These are phyloP conservation scores for Peronospora farinosa DNA, from an alignment of 352 stramenopile genomes.

Conservation along the genomic window DNA sequence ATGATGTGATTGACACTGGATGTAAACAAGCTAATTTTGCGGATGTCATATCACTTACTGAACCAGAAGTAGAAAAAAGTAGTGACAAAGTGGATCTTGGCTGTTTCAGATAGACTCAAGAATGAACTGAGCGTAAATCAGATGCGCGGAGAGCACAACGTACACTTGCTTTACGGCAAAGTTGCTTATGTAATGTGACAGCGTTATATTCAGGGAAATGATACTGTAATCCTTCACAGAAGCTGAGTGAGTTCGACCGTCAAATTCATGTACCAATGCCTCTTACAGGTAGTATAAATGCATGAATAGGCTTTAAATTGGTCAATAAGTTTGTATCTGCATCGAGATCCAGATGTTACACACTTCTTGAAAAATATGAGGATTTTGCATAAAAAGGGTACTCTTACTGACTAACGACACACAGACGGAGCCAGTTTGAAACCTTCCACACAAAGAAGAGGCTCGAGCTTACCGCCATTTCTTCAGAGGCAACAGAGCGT, in stretches of 20 bases:
- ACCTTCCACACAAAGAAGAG: too few relatives aligned
- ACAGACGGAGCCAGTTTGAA: too few relatives aligned
- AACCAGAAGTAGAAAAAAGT: conserved; percentile 5
- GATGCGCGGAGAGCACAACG: conserved; percentile 8
- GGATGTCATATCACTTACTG: conserved; percentile 18
- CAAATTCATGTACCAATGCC: neutral
- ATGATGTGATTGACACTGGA: conserved; percentile 34
- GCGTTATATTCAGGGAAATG: conserved; percentile 22
- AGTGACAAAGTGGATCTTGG: conserved; percentile 39
- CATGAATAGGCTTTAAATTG: too few relatives aligned
- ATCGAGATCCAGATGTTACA: too few relatives aligned
- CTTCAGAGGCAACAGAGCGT: neutral
- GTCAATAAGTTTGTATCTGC: too few relatives aligned
- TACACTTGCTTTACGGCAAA: conserved; percentile 29
- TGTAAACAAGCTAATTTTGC: conserved; percentile 37
- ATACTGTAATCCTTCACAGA: conserved; percentile 9
- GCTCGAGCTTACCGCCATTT: too few relatives aligned
- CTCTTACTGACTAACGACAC: too few relatives aligned
- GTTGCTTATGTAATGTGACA: conserved; percentile 25
- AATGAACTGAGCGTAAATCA: conserved; percentile 33
- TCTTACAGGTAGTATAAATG: too few relatives aligned
- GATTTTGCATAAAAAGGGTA: too few relatives aligned
- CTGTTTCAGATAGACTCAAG: conserved; percentile 30
- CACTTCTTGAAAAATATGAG: too few relatives aligned
- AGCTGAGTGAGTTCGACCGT: conserved; percentile 17